Base-by-base conservation (phyloP, 2,329 filamentous ascomycete genomes). In the Trichoderma brevicompactum region DNA sequence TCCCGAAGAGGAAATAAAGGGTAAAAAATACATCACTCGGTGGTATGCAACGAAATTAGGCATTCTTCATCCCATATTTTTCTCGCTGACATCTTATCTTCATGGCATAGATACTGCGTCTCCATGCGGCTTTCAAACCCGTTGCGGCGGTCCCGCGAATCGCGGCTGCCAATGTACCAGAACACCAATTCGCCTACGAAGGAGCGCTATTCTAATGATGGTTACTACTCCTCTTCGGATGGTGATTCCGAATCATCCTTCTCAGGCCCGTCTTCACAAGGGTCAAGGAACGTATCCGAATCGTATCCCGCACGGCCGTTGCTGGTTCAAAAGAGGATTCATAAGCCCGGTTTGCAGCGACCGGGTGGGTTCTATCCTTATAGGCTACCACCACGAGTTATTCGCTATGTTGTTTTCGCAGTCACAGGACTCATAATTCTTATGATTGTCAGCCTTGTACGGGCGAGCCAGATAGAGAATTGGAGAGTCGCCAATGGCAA, bases 371-470 rank as follows among this genome's bases (percentile, higher is more conserved):
- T 74, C n/a, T 79, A 79, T 59, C 78, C 78, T 60, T 91, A 90
- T 71, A 83, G 88, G 38, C 78, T 94, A 48, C 91, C 91, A 7
- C 87, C 89, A 72, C 90, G 84, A 68, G 86, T 95, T 66, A 87
- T 92, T 64, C 85, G 92, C 71, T 96, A 90, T 75, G 86, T 97
- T 64, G 92, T 92, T 69, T 80, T 94, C 55, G 85, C 83, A 3
- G 80, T 96, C 61, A 85, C 91, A 53, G 82, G 85, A 2, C 85
- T 87, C 1, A 84, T 97, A 13, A 69, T 95, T 5, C 74, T 96
- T 49, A 92, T 97, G 78, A 89, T 97, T 65, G 78, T 92, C 65
- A 88, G 85, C 64, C 82, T 97, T 41, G 85, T 92, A 59, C 86
- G 90, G 34, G 89, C 91, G 68, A 93, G 91, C 72, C 85, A 91